Evolutionary conservation across 2,329 filamentous ascomycete genomes (phyloP).

Genomic region (Tolypocladium amazonense): DNA sequence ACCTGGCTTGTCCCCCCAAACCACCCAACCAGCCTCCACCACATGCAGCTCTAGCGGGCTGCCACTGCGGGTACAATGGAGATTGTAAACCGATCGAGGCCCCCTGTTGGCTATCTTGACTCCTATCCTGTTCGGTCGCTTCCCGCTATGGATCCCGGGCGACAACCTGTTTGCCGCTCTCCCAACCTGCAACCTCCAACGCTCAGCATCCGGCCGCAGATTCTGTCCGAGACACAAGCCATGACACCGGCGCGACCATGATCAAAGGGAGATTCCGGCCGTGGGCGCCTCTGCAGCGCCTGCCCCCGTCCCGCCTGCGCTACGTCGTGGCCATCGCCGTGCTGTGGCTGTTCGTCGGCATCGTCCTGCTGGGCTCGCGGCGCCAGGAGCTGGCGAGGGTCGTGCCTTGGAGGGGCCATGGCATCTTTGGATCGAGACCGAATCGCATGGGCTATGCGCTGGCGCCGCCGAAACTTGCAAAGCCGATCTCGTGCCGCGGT

Average conservation of each 20-base stretch:
- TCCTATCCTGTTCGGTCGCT: background rate
- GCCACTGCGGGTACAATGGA: background rate
- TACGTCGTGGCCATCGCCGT: background rate
- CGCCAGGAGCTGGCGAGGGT: background rate
- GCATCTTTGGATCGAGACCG: background rate
- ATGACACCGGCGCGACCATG: background rate
- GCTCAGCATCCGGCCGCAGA: background rate
- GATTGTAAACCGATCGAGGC: background rate
- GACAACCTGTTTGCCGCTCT: background rate
- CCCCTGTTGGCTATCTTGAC: background rate
- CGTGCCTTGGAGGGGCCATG: background rate
- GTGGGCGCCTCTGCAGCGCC: background rate
- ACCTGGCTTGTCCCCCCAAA: background rate
- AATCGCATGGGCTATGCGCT: background rate
- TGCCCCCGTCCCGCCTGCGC: background rate
- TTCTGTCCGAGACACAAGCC: background rate
- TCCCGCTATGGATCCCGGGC: background rate
- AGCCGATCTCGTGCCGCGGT: constrained; percentile 10
- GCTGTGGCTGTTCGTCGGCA: background rate
- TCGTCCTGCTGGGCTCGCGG: background rate
- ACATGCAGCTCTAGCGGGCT: background rate
- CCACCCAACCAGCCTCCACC: background rate
- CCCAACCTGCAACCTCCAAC: background rate
- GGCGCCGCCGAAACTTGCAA: background rate
- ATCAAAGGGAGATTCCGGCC: background rate